Evolutionary conservation across 495 filamentous ascomycete species (phyloP).

Genomic region (Penicillium psychrofluorescens): DNA sequence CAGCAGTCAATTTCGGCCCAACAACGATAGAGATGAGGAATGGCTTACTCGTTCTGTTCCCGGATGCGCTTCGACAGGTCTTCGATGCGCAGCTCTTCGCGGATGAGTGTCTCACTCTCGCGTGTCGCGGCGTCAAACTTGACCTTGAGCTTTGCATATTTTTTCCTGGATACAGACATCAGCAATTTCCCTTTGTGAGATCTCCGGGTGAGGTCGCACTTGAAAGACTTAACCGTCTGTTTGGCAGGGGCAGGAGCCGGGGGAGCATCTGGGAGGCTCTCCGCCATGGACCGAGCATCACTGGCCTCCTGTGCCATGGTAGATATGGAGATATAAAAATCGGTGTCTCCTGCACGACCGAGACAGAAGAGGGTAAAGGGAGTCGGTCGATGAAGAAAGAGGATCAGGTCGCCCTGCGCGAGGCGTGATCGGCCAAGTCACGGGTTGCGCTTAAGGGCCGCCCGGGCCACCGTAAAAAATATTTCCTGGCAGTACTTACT

Average conservation of each 20-base stretch:
- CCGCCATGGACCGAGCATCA: slow-evolving; percentile 17
- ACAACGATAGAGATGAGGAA: neutral
- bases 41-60: slow-evolving; percentile 73
- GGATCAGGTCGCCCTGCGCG: slow-evolving; percentile 8
- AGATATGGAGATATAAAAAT: neutral
- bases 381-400: slow-evolving; percentile 1
- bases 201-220: slow-evolving; percentile 17
- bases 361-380: neutral
- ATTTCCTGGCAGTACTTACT: no score
- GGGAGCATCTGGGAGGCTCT: slow-evolving; percentile 25
- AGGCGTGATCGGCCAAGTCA: slow-evolving; percentile 11
- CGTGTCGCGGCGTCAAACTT: slow-evolving; percentile 78
- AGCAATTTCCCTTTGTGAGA: neutral
- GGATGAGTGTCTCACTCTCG: slow-evolving; percentile 69
- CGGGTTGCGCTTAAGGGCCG: slow-evolving; percentile 15
- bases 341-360: neutral
- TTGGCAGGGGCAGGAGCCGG: slow-evolving; percentile 23
- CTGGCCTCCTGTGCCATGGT: slow-evolving; percentile 27
- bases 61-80: slow-evolving; percentile 70
- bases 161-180: slow-evolving; percentile 62
- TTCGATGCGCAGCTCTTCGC: slow-evolving; percentile 68
- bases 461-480: slow-evolving; percentile 29
- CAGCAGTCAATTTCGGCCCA: slow-evolving; percentile 11
- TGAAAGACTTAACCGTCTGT: slow-evolving; percentile 37
- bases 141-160: slow-evolving; percentile 88